These are phyloP conservation scores for Tolypocladium pustulatum DNA, from an alignment of 2,329 filamentous ascomycete genomes.

Conservation along the genomic window DNA sequence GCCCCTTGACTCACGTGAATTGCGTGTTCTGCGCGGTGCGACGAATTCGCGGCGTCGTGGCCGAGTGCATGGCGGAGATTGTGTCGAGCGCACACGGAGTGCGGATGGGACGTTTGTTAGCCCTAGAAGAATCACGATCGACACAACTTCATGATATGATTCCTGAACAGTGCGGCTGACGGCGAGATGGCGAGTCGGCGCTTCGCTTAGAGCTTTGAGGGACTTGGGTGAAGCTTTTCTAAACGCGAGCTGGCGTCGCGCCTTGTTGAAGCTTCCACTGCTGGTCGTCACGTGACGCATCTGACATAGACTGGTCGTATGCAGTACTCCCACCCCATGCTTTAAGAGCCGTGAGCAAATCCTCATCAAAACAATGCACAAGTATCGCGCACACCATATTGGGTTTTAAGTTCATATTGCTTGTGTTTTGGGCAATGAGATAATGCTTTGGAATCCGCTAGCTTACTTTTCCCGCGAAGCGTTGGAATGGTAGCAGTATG, in stretches of 20 bases:
- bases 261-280: not conserved
- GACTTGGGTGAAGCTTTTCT: not conserved
- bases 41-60: constrained; percentile 28
- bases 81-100: constrained; percentile 4
- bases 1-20: constrained; percentile 27
- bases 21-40: constrained; percentile 38
- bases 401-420: not conserved
- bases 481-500: not conserved
- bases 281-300: not conserved
- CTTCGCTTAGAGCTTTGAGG: not conserved
- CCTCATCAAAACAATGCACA: no score
- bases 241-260: not conserved
- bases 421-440: not conserved
- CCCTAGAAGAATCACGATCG: not conserved
- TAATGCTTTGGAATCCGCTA: not conserved
- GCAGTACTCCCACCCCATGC: not conserved
- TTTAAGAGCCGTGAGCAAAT: not conserved
- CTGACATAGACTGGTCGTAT: not conserved
- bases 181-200: not conserved
- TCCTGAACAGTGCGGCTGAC: not conserved
- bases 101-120: not conserved
- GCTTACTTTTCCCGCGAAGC: not conserved
- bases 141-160: not conserved
- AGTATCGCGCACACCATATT: not conserved
- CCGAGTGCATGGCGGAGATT: constrained; percentile 19